phyloP scores from a whole-genome alignment of 208 protist genomes.

The Trypanosoma cruzi region DNA sequence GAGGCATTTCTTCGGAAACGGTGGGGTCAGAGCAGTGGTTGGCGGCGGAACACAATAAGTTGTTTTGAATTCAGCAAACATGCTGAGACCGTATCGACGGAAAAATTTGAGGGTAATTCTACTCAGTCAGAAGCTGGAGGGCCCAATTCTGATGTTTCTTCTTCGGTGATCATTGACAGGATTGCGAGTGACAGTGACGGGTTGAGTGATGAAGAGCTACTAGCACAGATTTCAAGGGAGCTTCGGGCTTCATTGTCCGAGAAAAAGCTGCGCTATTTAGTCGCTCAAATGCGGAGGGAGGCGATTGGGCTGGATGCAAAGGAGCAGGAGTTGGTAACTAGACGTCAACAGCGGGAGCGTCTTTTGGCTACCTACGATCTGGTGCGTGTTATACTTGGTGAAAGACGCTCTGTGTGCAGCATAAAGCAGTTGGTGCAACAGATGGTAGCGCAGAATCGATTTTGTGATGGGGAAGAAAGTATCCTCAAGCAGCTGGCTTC shows the following conservation, averaged over 20 bases:
- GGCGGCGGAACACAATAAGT: background rate
- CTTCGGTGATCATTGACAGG: background rate
- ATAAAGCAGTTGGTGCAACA: conserved; percentile 42
- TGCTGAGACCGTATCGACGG: background rate
- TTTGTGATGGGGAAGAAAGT: conserved; percentile 44
- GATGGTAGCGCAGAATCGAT: conserved; percentile 62
- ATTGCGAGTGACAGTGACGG: background rate
- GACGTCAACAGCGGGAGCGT: conserved; percentile 61
- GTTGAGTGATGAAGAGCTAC: conserved; percentile 30
- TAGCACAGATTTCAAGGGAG: conserved; percentile 60
- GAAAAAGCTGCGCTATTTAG: conserved; percentile 48
- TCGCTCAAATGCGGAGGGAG: conserved; percentile 72
- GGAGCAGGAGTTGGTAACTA: conserved; percentile 48
- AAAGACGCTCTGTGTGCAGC: conserved; percentile 33
- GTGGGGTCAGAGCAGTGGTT: conserved; percentile 5
- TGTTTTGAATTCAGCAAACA: background rate
- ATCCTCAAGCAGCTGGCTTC: conserved; percentile 44
- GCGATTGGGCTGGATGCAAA: conserved; percentile 37
- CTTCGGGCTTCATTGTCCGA: conserved; percentile 63
- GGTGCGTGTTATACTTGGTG: conserved; percentile 58
- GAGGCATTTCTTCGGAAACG: conserved; percentile 19
- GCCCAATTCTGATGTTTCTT: background rate
- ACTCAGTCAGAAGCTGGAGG: background rate
- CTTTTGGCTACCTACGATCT: conserved; percentile 74
- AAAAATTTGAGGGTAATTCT: background rate